Conservation (phyloP, 2,329 filamentous ascomycete genomes). For the Eutypa lata region DNA sequence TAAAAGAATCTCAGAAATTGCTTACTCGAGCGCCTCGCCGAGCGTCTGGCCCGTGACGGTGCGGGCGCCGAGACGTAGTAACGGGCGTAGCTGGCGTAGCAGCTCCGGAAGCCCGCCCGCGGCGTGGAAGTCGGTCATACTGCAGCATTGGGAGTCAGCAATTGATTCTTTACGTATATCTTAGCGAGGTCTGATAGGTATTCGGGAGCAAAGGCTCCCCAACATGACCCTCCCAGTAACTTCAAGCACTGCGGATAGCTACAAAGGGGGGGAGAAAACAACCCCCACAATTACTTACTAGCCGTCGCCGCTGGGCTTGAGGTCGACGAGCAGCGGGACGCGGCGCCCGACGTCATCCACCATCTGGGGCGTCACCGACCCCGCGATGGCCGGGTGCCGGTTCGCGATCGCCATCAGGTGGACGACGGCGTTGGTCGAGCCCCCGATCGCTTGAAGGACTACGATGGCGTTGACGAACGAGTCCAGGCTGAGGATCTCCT, state of each 20-base stretch:
- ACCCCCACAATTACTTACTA: no score
- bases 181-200: no score
- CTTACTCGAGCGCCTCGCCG: conserved; percentile 76
- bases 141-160: no score
- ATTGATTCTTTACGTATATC: no score
- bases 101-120: conserved; percentile 83
- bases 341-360: conserved; percentile 74
- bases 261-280: no score
- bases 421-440: conserved; percentile 80
- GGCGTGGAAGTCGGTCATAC: conserved; percentile 87
- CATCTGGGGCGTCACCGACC: conserved; percentile 67
- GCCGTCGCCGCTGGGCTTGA: conserved; percentile 83
- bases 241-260: no score
- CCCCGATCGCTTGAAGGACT: conserved; percentile 81
- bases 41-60: conserved; percentile 85
- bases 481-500: conserved; percentile 66
- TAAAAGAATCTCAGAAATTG: no score
- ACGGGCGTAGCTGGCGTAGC: conserved; percentile 70
- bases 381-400: conserved; percentile 64
- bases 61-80: conserved; percentile 72
- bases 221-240: no score
- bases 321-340: conserved; percentile 77
- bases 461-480: conserved; percentile 84
- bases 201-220: no score
- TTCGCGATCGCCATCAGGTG: conserved; percentile 84